Evolutionary conservation across 2,329 filamentous ascomycete species (phyloP), one percentile per base, ranked within the genome.

Genomic region (Neodidymelliopsis sp.): DNA sequence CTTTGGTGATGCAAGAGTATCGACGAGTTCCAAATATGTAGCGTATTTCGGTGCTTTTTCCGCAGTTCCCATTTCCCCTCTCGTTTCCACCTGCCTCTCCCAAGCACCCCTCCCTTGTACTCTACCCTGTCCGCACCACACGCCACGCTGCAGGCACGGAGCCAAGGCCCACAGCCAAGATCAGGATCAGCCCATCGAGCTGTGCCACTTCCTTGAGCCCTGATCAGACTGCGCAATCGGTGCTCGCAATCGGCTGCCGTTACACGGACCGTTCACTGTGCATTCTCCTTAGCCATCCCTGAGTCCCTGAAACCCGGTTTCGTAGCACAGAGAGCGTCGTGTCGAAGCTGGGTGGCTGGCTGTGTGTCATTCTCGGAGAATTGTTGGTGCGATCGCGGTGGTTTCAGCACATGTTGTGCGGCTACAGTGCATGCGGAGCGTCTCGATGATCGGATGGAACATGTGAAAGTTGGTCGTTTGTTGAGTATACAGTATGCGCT

Each of bases 371-470:
- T 35, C 19, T 15, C 31, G 19, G 19, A 29, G 13, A 30, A 19
- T 28, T 44, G n/a, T 37, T 1, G 13, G n/a, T 3, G 12, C 12
- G 19, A 4, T 16, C 27, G 31, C 11, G 12, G 24, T 36, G 41
- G 31, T 44, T 44, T 30, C 24, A 22, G n/a, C 15, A 43, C n/a
- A 34, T 29, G 40, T 24, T 22, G 11, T 38, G 20, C n/a, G 31
- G 34, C 27, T 20, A 20, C 13, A n/a, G 12, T 29, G 12, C 11
- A 34, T 23, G 20, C 20, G 24, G 23, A 4, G 10, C 6, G 9
- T 19, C 30, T 16, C n/a, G 4, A 27, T 7, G 6, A 13, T 4
- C n/a, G 15, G n/a, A n/a, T n/a, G n/a, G n/a, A n/a, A n/a, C n/a
- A n/a, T n/a, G n/a, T n/a, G n/a, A n/a, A n/a, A n/a, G n/a, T n/a